Evolutionary conservation across 306 rosid genomes (phyloP).

Genomic region (Acmispon strigosus): DNA sequence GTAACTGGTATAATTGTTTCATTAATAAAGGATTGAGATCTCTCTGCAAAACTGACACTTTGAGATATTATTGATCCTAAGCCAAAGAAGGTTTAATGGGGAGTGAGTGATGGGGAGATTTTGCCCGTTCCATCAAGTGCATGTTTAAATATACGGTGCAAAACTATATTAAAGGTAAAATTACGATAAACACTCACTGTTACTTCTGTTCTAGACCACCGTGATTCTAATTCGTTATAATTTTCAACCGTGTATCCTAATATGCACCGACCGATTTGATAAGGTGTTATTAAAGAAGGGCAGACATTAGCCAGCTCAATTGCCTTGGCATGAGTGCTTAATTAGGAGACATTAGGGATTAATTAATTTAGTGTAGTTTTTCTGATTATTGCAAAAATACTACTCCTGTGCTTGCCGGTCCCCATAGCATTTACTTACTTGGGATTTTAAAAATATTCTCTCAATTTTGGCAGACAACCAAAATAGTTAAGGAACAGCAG

Average conservation of each 20-base stretch:
- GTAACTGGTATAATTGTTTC: background rate
- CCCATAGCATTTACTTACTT: conserved; percentile 34
- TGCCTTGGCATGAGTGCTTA: conserved; percentile 60
- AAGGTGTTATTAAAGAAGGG: conserved; percentile 54
- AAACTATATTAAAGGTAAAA: too few relatives aligned
- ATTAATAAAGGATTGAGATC: conserved; percentile 3
- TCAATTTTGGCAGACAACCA: conserved; percentile 7
- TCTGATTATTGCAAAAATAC: conserved; percentile 22
- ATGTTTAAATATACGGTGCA: too few relatives aligned
- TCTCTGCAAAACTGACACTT: conserved; percentile 23
- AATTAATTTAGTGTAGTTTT: conserved; percentile 17
- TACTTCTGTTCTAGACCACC: too few relatives aligned
- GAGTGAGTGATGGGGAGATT: too few relatives aligned
- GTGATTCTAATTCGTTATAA: too few relatives aligned
- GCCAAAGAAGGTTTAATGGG: too few relatives aligned
- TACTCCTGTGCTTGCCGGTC: conserved; percentile 35
- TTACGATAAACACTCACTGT: too few relatives aligned
- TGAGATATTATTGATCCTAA: conserved; percentile 33
- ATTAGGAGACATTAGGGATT: conserved; percentile 46
- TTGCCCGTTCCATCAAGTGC: too few relatives aligned
- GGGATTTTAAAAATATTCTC: conserved; percentile 49
- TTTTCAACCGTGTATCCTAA: too few relatives aligned
- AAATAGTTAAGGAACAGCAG: conserved; percentile 24
- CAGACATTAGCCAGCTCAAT: conserved; percentile 88
- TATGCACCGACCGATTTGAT: too few relatives aligned